phyloP scores from a whole-genome alignment of 2,329 filamentous ascomycete genomes.

The Thelonectria rubi region DNA sequence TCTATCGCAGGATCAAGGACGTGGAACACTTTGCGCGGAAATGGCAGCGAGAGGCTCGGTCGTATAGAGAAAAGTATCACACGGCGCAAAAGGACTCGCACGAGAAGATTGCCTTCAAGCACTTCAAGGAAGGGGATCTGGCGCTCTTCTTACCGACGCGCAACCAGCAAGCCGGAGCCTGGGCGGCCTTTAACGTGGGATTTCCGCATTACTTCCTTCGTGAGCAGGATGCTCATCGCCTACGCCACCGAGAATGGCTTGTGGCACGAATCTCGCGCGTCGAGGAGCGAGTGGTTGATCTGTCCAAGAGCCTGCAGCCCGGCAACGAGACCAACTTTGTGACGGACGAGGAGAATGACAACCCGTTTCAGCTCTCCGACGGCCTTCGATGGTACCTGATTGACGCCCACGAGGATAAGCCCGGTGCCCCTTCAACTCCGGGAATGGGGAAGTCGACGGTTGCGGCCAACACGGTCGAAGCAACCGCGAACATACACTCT shows the following conservation, averaged over 20 bases:
- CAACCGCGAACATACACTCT: slow-evolving; percentile 75
- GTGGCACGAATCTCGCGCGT: slow-evolving; percentile 91
- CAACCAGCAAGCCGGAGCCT: slow-evolving; percentile 92
- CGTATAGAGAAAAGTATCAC: slow-evolving; percentile 88
- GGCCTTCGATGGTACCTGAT: slow-evolving; percentile 96
- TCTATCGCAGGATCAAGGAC: slow-evolving; percentile 91
- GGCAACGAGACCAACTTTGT: slow-evolving; percentile 59
- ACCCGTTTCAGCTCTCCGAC: slow-evolving; percentile 95
- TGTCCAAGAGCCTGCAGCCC: slow-evolving; percentile 77
- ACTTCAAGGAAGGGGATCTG: slow-evolving; percentile 96
- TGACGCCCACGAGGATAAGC: slow-evolving; percentile 92
- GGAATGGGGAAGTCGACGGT: slow-evolving; percentile 93
- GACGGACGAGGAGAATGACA: slow-evolving; percentile 82
- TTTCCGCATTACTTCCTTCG: slow-evolving; percentile 97
- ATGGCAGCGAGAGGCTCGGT: slow-evolving; percentile 87
- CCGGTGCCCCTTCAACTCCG: slow-evolving; percentile 89
- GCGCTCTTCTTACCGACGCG: slow-evolving; percentile 93
- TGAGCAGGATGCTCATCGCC: slow-evolving; percentile 87
- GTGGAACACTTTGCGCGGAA: slow-evolving; percentile 93
- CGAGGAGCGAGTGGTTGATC: slow-evolving; percentile 91
- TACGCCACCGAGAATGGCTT: slow-evolving; percentile 92
- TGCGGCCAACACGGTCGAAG: slow-evolving; percentile 86
- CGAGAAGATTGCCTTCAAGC: slow-evolving; percentile 93
- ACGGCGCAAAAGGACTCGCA: slow-evolving; percentile 83
- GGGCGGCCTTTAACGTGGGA: slow-evolving; percentile 98